These are phyloP conservation scores for Schwanniomyces etchellsii DNA, from an alignment of 1,139 yeast species.

Conservation along the genomic window DNA sequence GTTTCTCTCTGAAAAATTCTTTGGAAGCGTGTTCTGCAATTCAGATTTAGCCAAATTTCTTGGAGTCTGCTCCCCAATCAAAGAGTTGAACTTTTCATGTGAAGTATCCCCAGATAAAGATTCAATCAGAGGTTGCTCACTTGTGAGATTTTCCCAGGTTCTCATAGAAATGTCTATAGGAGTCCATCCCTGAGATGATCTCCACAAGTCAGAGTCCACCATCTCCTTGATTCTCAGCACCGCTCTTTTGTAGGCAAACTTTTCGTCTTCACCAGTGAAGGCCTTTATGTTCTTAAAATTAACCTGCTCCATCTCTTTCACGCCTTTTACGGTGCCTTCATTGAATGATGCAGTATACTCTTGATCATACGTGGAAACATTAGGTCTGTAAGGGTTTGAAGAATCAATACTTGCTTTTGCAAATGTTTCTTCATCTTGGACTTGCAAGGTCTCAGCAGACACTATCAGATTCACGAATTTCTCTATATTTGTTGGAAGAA, in stretches of 20 bases:
- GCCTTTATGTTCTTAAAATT: conserved; percentile 48
- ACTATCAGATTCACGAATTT: conserved; percentile 7
- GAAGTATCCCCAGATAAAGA: background rate
- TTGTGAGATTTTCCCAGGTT: conserved; percentile 49
- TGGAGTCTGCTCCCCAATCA: conserved; percentile 4
- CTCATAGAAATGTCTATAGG: conserved; percentile 50
- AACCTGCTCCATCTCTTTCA: conserved; percentile 3
- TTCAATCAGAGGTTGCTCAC: background rate
- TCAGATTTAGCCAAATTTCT: conserved; percentile 8
- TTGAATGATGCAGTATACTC: conserved; percentile 29
- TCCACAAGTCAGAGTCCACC: conserved; percentile 55
- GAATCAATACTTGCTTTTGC: conserved; percentile 59
- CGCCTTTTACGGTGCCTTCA: conserved; percentile 15
- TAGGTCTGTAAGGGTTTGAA: conserved; percentile 64
- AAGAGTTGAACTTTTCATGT: background rate
- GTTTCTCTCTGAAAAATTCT: conserved; percentile 17
- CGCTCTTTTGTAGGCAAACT: conserved; percentile 69
- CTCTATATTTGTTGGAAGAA: conserved; percentile 13
- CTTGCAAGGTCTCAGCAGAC: conserved; percentile 22
- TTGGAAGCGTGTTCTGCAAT: conserved; percentile 16
- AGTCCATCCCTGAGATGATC: conserved; percentile 43
- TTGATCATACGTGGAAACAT: conserved; percentile 55
- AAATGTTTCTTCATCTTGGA: conserved; percentile 66
- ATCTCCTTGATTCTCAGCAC: conserved; percentile 65
- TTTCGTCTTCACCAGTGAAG: conserved; percentile 75